These are phyloP conservation scores for Rhizophagus prolifer DNA, from an alignment of 192 early-diverging fungal species.

Conservation along the genomic window DNA sequence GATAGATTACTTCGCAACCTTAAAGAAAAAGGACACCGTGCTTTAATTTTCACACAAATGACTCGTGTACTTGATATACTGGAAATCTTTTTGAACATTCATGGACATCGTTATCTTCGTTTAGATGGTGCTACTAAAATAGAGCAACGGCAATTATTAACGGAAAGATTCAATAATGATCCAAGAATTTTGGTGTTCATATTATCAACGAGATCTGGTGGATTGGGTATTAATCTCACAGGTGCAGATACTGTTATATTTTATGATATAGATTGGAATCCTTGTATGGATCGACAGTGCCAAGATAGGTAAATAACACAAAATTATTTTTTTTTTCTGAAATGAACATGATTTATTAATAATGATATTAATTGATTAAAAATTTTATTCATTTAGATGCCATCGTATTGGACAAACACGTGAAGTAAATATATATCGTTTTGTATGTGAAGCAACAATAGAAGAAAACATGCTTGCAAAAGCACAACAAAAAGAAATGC, in stretches of 20 bases:
- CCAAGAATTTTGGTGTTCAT: conserved; percentile 57
- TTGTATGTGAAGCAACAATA: conserved; percentile 69
- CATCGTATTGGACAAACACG: conserved; percentile 70
- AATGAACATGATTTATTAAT: too few species aligned
- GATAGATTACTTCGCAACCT: conserved; percentile 54
- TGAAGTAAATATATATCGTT: conserved; percentile 76
- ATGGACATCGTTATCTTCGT: conserved; percentile 61
- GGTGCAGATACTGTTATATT: conserved; percentile 81
- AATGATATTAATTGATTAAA: too few species aligned
- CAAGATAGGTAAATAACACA: conserved; percentile 51
- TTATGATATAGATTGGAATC: conserved; percentile 79
- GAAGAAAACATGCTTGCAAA: conserved; percentile 80
- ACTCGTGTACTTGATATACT: conserved; percentile 65
- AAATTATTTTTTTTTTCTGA: too few species aligned
- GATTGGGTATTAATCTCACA: conserved; percentile 75
- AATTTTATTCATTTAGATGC: conserved; percentile 35
- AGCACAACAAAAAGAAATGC: conserved; percentile 74
- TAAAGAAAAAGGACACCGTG: conserved; percentile 60
- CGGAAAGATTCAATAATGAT: conserved; percentile 61
- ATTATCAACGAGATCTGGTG: conserved; percentile 67
- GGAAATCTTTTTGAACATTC: conserved; percentile 68
- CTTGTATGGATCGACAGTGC: conserved; percentile 71
- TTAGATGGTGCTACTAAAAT: conserved; percentile 63
- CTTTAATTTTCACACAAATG: conserved; percentile 69
- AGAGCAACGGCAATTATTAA: conserved; percentile 57